Conservation (phyloP, 2,329 filamentous ascomycete genomes). For the Fusarium hostae region DNA sequence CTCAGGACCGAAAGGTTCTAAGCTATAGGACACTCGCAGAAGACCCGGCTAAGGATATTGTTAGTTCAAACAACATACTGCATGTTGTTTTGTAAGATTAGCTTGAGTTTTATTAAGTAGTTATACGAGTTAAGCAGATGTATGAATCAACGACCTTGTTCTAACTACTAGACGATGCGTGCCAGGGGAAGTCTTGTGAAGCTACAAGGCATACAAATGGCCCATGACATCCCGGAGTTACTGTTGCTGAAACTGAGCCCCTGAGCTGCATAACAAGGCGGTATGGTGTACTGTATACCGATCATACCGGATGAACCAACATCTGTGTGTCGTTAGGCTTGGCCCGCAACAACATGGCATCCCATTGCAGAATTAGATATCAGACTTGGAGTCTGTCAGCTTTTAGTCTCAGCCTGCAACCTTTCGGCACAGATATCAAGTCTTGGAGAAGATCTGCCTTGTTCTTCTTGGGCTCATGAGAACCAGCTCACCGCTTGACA, state of each 20-base stretch:
- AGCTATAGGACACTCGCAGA: not conserved
- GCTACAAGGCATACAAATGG: not conserved
- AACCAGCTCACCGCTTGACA: not conserved
- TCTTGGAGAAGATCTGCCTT: not conserved
- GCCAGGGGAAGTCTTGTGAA: not conserved
- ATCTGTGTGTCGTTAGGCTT: not conserved
- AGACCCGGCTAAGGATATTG: not conserved
- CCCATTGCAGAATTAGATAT: not conserved
- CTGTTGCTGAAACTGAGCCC: not conserved
- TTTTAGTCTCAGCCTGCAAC: not conserved
- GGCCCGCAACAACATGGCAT: not conserved
- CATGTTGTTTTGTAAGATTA: not conserved
- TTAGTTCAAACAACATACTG: not conserved
- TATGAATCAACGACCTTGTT: not conserved
- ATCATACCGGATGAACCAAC: not conserved
- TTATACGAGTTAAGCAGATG: not conserved
- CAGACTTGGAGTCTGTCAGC: not conserved
- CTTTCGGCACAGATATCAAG: not conserved
- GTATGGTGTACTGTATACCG: not conserved
- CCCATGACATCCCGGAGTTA: not conserved
- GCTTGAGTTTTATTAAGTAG: not conserved
- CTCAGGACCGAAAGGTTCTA: not conserved
- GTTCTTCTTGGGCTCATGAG: not conserved
- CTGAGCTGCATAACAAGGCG: not conserved
- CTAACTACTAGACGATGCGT: not conserved